These are phyloP conservation scores for Candida sakaeoensis DNA, from an alignment of 805 yeast species.

Conservation along the genomic window DNA sequence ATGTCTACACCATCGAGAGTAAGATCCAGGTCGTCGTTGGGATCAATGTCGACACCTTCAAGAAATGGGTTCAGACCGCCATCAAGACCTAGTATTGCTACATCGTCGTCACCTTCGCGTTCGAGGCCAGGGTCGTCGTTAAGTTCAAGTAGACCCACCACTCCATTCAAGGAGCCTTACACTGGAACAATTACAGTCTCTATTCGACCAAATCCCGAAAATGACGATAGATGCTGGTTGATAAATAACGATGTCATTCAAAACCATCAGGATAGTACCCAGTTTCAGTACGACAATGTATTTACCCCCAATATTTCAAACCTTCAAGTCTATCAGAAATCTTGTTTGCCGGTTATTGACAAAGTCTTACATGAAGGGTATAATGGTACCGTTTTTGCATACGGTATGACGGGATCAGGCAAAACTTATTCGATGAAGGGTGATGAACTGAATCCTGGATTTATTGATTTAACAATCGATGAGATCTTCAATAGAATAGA, in stretches of 20 bases:
- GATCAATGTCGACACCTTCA: conserved; percentile 13
- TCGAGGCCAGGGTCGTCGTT: conserved; percentile 36
- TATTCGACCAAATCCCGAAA: conserved; percentile 71
- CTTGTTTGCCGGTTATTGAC: conserved; percentile 51
- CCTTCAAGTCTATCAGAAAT: conserved; percentile 53
- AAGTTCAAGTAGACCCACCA: conserved; percentile 32
- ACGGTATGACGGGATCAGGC: conserved; percentile 97
- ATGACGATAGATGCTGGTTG: conserved; percentile 35
- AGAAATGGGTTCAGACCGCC: conserved; percentile 16
- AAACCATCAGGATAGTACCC: conserved; percentile 54
- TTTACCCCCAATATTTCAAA: conserved; percentile 57
- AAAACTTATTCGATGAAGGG: conserved; percentile 91
- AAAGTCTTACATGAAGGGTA: conserved; percentile 63
- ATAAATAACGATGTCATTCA: conserved; percentile 42
- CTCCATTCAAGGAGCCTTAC: conserved; percentile 45
- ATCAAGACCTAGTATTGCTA: conserved; percentile 20
- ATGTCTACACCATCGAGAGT: conserved; percentile 23
- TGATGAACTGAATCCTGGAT: conserved; percentile 60
- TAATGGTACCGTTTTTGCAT: conserved; percentile 90
- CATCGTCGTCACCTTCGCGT: conserved; percentile 23
- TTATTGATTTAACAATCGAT: conserved; percentile 64
- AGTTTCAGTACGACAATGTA: conserved; percentile 74
- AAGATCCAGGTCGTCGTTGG: conserved; percentile 25
- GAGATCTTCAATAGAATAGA: conserved; percentile 52
- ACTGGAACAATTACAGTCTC: conserved; percentile 74